Conservation (phyloP, 495 filamentous ascomycete species). For the Podospora tetraspora region DNA sequence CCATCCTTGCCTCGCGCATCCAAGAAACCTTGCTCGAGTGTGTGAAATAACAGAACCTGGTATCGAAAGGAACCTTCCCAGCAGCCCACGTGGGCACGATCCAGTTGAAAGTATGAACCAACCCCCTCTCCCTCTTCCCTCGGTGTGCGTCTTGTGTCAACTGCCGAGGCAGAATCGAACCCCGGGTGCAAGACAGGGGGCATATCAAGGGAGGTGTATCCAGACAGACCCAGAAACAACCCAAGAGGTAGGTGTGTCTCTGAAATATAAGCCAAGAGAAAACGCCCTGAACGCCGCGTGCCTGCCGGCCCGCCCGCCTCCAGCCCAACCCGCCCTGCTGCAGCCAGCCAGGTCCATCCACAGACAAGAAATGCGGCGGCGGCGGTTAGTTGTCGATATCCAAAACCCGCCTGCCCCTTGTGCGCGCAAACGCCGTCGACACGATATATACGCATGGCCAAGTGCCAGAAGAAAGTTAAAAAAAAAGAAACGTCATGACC, state of each 20-base stretch:
- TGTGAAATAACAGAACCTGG: neutral
- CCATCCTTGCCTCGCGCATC: neutral
- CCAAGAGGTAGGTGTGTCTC: neutral
- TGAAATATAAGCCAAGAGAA: conserved; percentile 2
- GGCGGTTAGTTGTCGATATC: neutral
- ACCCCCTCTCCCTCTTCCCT: neutral
- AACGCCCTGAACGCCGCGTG: conserved; percentile 11
- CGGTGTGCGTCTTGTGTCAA: neutral
- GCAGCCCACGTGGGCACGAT: neutral
- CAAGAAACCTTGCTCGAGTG: neutral
- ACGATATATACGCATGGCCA: neutral
- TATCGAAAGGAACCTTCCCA: neutral
- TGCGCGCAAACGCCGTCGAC: neutral
- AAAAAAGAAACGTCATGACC: conserved; percentile 1
- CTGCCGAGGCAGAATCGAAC: neutral
- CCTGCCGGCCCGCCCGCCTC: neutral
- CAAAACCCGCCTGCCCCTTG: neutral
- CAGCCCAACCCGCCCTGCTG: neutral
- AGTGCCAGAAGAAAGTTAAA: neutral
- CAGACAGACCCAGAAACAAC: neutral
- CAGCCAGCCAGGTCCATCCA: neutral
- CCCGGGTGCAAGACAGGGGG: neutral
- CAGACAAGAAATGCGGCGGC: neutral
- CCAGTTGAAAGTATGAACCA: neutral
- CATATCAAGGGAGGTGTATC: conserved; percentile 3